These are phyloP conservation scores for Epichloe hybrida DNA, from an alignment of 2,329 filamentous ascomycete species.

Conservation along the genomic window DNA sequence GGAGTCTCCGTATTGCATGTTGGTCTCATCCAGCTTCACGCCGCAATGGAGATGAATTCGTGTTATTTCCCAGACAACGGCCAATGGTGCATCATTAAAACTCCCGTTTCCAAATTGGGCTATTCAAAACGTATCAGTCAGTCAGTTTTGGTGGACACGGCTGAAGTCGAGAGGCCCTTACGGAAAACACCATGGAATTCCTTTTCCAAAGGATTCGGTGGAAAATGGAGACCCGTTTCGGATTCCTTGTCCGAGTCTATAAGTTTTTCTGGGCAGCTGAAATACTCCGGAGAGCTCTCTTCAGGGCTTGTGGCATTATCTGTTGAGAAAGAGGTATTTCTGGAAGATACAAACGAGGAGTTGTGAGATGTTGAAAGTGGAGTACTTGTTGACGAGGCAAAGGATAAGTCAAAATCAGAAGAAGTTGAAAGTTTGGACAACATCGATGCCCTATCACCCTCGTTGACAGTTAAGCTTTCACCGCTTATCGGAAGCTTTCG, in stretches of 20 bases:
- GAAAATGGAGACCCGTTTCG: too few relatives aligned
- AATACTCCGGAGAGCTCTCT: slow-evolving; percentile 7
- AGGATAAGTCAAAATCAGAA: background rate
- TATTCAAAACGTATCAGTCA: slow-evolving; percentile 7
- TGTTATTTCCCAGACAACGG: slow-evolving; percentile 38
- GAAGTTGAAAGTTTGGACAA: background rate
- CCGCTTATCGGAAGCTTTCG: background rate
- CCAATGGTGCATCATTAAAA: slow-evolving; percentile 31
- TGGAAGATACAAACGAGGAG: slow-evolving; percentile 1
- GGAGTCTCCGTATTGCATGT: slow-evolving; percentile 20
- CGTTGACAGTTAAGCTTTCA: too few relatives aligned
- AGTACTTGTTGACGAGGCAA: background rate
- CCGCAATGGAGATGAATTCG: slow-evolving; percentile 33
- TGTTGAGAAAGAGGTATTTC: slow-evolving; percentile 3
- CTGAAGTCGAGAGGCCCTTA: slow-evolving; percentile 14
- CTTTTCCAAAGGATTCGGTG: slow-evolving; percentile 7
- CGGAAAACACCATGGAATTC: slow-evolving; percentile 26
- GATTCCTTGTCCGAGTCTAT: slow-evolving; percentile 1
- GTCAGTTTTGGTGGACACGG: background rate
- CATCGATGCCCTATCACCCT: background rate
- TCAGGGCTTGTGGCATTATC: background rate
- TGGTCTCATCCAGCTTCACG: slow-evolving; percentile 23
- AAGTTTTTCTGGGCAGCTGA: slow-evolving; percentile 9
- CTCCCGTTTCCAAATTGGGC: slow-evolving; percentile 25
- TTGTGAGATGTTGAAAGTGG: background rate